Evolutionary conservation across 139 green algal genomes (phyloP).

Genomic region (Closterium sp.): DNA sequence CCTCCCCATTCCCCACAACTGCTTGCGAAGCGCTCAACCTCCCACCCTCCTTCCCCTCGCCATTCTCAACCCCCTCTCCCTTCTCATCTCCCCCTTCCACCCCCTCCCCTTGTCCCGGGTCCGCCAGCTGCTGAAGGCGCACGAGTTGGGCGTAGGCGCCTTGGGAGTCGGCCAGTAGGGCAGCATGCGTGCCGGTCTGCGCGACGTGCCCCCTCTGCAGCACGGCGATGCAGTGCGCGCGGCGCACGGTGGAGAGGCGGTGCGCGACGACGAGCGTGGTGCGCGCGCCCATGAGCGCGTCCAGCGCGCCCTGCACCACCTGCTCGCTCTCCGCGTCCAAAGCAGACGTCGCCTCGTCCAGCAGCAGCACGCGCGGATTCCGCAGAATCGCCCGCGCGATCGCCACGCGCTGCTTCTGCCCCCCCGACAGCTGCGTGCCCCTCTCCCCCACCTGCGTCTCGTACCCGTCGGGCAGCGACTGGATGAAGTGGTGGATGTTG

Average conservation of each 20-base stretch:
- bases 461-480: conserved; percentile 25
- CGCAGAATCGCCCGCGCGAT: conserved; percentile 87
- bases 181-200: conserved; percentile 56
- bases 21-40: not conserved
- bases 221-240: conserved; percentile 50
- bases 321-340: conserved; percentile 78
- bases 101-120: not conserved
- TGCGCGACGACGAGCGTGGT: conserved; percentile 56
- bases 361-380: conserved; percentile 76
- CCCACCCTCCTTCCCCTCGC: not conserved
- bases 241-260: conserved; percentile 45
- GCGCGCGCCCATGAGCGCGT: conserved; percentile 29
- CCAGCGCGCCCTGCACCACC: conserved; percentile 50
- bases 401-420: conserved; percentile 89
- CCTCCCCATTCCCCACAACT: not conserved
- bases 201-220: conserved; percentile 45
- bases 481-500: conserved; percentile 76
- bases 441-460: conserved; percentile 53
- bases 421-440: conserved; percentile 68
- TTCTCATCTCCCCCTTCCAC: too few relatives aligned
- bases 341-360: conserved; percentile 85
- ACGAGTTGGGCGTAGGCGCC: conserved; percentile 48
- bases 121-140: conserved; percentile 24
- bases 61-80: not conserved
- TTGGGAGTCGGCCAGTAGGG: conserved; percentile 33